phyloP scores from a whole-genome alignment of 2,329 filamentous ascomycete species.

The Neopestalotiopsis sp. region DNA sequence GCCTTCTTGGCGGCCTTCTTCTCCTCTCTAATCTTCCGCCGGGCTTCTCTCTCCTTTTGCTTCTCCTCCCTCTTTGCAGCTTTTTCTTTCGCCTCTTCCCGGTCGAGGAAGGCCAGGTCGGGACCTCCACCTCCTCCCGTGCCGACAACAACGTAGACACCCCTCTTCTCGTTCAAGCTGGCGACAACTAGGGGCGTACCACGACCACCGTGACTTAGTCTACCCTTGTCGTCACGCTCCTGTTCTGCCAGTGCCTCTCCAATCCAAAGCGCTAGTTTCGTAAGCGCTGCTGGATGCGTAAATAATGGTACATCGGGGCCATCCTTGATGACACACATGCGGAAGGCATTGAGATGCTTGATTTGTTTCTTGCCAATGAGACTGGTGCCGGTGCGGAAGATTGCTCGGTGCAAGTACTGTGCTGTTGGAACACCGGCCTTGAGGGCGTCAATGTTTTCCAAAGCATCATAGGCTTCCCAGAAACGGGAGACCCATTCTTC shows the following conservation, averaged over 20 bases:
- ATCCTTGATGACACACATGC: constrained; percentile 95
- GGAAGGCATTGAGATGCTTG: constrained; percentile 87
- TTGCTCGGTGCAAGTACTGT: constrained; percentile 88
- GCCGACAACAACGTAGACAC: constrained; percentile 91
- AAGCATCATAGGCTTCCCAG: constrained; percentile 74
- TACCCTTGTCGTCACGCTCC: constrained; percentile 77
- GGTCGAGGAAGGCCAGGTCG: constrained; percentile 70
- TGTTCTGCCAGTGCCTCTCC: constrained; percentile 90
- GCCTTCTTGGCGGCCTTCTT: constrained; percentile 64
- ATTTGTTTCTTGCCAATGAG: constrained; percentile 94
- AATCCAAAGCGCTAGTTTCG: constrained; percentile 93
- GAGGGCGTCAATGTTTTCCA: constrained; percentile 75
- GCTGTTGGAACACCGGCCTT: constrained; percentile 80
- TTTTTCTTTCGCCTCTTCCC: constrained; percentile 67
- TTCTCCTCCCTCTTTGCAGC: constrained; percentile 68
- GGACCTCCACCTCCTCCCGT: constrained; percentile 86
- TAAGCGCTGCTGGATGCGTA: constrained; percentile 88
- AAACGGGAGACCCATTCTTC: constrained; percentile 72
- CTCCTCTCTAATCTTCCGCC: constrained; percentile 59
- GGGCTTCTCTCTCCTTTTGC: constrained; percentile 65
- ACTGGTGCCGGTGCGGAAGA: constrained; percentile 89
- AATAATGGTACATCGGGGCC: constrained; percentile 91
- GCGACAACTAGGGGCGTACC: constrained; percentile 90
- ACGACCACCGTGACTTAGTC: constrained; percentile 69
- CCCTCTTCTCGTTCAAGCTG: constrained; percentile 83